Evolutionary conservation across 352 stramenopile species (phyloP).

Genomic region (Peronospora destructor): DNA sequence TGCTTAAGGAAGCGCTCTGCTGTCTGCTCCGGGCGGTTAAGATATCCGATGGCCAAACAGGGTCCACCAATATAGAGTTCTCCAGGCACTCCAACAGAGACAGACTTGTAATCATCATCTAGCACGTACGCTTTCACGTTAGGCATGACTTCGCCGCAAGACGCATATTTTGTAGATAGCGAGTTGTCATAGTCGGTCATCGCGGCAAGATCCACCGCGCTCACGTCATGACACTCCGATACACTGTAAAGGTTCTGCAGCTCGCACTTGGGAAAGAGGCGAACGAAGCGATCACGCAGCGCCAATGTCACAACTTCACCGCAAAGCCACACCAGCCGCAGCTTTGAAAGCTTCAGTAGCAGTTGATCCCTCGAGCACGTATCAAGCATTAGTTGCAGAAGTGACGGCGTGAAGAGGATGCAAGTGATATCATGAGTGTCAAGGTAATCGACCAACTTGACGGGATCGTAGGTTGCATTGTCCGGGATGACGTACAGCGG

Average conservation of each 20-base stretch:
- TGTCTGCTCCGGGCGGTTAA: constrained; percentile 74
- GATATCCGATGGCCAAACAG: constrained; percentile 80
- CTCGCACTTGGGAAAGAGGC: constrained; percentile 75
- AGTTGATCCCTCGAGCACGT: constrained; percentile 51
- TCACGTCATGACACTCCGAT: constrained; percentile 91
- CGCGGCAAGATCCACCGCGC: constrained; percentile 66
- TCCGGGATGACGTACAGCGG: constrained; percentile 90
- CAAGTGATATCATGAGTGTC: constrained; percentile 73
- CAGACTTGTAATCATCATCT: constrained; percentile 57
- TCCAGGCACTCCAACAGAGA: constrained; percentile 62
- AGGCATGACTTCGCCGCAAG: constrained; percentile 80
- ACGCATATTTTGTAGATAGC: constrained; percentile 81
- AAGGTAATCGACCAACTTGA: constrained; percentile 76
- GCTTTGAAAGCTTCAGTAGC: constrained; percentile 44
- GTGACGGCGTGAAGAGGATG: constrained; percentile 90
- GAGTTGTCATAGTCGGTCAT: constrained; percentile 68
- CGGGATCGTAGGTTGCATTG: constrained; percentile 88
- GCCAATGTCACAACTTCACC: constrained; percentile 91
- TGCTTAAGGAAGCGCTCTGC: constrained; percentile 70
- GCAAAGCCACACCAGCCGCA: constrained; percentile 88
- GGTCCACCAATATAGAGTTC: constrained; percentile 85
- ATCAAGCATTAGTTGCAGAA: constrained; percentile 86
- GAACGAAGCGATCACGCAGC: constrained; percentile 79
- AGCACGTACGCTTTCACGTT: constrained; percentile 77
- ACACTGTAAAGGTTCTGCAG: constrained; percentile 93